phyloP scores from a whole-genome alignment of 257 asterid genomes.

The Ballota nigra region DNA sequence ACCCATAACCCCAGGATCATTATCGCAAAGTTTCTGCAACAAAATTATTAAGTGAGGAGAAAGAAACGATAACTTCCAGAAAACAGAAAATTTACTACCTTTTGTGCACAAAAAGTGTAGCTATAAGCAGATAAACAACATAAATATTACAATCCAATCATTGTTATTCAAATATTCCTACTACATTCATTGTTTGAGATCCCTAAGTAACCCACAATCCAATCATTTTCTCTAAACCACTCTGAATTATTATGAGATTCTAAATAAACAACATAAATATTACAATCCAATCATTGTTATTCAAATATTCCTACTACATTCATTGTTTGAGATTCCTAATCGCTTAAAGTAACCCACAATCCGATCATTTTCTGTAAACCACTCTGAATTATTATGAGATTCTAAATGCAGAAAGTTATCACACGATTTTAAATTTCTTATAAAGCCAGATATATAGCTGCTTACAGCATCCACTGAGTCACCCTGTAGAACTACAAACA shows the following conservation, averaged over 20 bases:
- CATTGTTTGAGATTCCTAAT: conserved; percentile 1
- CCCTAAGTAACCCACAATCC: conserved; percentile 12
- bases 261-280: neutral
- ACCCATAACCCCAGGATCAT: conserved; percentile 99
- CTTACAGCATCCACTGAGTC: neutral
- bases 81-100: conserved; percentile 4
- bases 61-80: neutral
- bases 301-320: conserved; percentile 1
- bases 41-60: conserved; percentile 20
- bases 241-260: too few relatives aligned
- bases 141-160: neutral
- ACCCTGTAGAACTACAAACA: neutral
- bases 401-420: conserved; percentile 1
- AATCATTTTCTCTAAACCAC: too few relatives aligned
- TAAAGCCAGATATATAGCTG: neutral
- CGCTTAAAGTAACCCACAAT: conserved; percentile 4
- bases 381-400: neutral
- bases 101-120: neutral
- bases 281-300: neutral
- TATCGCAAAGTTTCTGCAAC: conserved; percentile 86
- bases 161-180: neutral
- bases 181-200: neutral
- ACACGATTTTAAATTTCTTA: conserved; percentile 9
- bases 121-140: neutral
- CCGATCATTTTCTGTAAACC: neutral